These are phyloP conservation scores for Pisolithus microcarpus DNA, from an alignment of 768 basidiomycete genomes.

Conservation along the genomic window DNA sequence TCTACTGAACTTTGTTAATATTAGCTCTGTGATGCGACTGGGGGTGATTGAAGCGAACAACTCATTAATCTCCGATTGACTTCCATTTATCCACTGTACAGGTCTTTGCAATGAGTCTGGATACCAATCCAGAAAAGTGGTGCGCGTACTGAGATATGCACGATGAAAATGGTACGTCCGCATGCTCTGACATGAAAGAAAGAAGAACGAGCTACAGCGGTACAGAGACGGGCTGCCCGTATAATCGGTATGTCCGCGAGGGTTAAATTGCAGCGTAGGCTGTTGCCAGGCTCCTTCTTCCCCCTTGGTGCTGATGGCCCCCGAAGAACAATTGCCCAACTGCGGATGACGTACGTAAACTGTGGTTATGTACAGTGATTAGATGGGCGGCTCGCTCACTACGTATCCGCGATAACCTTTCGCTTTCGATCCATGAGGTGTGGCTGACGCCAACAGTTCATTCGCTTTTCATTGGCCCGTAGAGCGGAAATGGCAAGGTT, in stretches of 20 bases:
- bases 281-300: background rate
- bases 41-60: background rate
- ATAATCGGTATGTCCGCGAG: background rate
- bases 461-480: constrained; percentile 1
- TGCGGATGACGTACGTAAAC: constrained; percentile 18
- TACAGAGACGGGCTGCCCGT: no score
- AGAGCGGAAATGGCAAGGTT: constrained; percentile 1
- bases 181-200: no score
- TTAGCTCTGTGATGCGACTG: background rate
- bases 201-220: no score
- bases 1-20: constrained; percentile 1
- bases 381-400: constrained; percentile 16
- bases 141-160: no score
- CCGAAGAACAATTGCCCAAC: constrained; percentile 5
- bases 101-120: no score
- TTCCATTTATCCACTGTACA: background rate
- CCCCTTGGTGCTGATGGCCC: background rate
- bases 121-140: no score
- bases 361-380: constrained; percentile 15
- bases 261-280: background rate
- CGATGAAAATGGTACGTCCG: no score
- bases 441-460: constrained; percentile 8
- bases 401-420: constrained; percentile 6
- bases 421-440: constrained; percentile 19
- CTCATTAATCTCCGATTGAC: background rate